Conservation (phyloP, 345 rosid genomes). For the Balakata baccata region DNA sequence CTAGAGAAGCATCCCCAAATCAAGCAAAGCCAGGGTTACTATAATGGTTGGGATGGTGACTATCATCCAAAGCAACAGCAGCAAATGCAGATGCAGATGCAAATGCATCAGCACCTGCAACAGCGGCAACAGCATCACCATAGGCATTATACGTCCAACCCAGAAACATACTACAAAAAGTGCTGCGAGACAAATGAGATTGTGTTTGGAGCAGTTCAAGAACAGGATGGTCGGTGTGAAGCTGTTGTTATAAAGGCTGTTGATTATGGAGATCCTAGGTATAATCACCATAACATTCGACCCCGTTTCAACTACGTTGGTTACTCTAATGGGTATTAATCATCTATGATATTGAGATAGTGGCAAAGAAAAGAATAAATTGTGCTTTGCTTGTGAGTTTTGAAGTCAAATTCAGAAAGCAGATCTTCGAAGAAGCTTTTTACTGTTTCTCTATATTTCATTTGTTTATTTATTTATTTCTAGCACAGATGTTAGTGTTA, state of each 20-base stretch:
- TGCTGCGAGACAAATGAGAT: conserved; percentile 78
- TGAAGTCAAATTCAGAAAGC: conserved; percentile 14
- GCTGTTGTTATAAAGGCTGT: conserved; percentile 90
- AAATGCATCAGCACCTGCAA: conserved; percentile 31
- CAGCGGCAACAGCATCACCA: conserved; percentile 49
- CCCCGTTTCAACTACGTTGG: conserved; percentile 64
- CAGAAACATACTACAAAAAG: conserved; percentile 62
- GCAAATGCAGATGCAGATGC: conserved; percentile 20
- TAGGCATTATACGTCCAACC: conserved; percentile 40
- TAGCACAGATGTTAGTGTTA: neutral
- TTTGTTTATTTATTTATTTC: neutral
- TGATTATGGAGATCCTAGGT: conserved; percentile 63
- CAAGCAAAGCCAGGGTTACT: conserved; percentile 53
- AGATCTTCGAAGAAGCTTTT: conserved; percentile 14
- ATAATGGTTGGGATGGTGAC: conserved; percentile 41
- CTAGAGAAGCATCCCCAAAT: conserved; percentile 37
- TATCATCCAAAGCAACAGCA: conserved; percentile 45
- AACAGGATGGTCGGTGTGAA: conserved; percentile 77
- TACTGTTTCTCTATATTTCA: neutral
- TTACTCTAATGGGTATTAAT: conserved; percentile 37
- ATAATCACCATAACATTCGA: conserved; percentile 57
- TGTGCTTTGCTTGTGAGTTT: conserved; percentile 2
- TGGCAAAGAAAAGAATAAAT: conserved; percentile 5
- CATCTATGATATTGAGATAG: neutral
- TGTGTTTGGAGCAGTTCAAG: conserved; percentile 90